Evolutionary conservation across 2,329 filamentous ascomycete genomes (phyloP), one percentile per base, ranked within the genome.

Genomic region (Teratosphaeria destructans): DNA sequence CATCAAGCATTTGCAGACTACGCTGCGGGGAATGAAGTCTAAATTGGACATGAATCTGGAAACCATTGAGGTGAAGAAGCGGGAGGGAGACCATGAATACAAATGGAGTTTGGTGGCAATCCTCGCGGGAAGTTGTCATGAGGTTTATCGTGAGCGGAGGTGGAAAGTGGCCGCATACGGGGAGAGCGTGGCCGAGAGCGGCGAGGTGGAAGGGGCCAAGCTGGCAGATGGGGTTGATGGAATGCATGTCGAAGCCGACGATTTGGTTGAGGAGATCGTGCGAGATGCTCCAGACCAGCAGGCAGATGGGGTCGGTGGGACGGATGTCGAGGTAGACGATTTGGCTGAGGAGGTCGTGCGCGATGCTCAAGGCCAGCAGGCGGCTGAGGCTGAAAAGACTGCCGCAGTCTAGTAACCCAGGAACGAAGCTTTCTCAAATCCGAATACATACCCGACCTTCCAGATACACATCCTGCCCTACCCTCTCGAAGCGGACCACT

Each of bases 1-100:
- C 14, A 80, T 82, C 61, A 76, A 76, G 60, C 78, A 84, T 60
- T 65, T 85, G 16, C 75, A 79, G 61, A 61, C 59, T 12, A 79
- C 76, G 0, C 76, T 82, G 34, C 55, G 26, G 14, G n/a, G 43
- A 11, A 62, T 73, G 26, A 27, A 23, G 16, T 29, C 32, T 8
- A n/a, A 60, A 7, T 61, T 74, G 16, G 32, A 56, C 10, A 3
- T 14, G 8, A 63, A 68, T 6, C 29, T 68, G 3, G 16, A 19
- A 7, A 16, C 8, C 23, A 16, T 26, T n/a, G 37, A n/a, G 10
- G 49, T 47, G 5, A 8, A 23, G 6, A 23, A 58, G 43, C 52
- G 23, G 32, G 29, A 54, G 35, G 16, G 29, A 4, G 29, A 5
- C 11, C 27, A 53, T 8, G 34, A 54, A 14, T 61, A 63, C 8